Percentiles rank a stretch among this genome's conserved stretches.
These are phyloP conservation scores for Candida saitoana DNA, from an alignment of 805 yeast species.

Conservation along the genomic window DNA sequence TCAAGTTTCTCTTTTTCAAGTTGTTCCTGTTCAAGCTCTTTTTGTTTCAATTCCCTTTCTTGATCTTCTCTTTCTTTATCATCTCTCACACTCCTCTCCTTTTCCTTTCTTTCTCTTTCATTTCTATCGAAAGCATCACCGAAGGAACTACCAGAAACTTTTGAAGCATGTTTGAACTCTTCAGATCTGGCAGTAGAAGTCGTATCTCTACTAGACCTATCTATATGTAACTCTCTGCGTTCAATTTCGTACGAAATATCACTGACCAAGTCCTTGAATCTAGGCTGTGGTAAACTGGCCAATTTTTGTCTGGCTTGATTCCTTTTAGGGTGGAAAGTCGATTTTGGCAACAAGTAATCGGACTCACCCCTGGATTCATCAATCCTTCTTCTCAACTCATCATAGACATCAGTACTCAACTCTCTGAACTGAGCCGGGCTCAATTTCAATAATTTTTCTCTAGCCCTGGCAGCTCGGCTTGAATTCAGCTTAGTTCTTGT, in stretches of 20 bases:
- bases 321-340: slow-evolving; percentile 83
- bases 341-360: slow-evolving; percentile 63
- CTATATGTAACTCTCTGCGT: slow-evolving; percentile 57
- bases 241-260: slow-evolving; percentile 87
- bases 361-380: slow-evolving; percentile 56
- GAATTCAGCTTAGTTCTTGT: slow-evolving; percentile 40
- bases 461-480: slow-evolving; percentile 72
- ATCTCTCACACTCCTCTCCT: background rate
- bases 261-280: slow-evolving; percentile 86
- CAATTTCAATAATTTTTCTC: slow-evolving; percentile 78
- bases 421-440: slow-evolving; percentile 82
- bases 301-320: slow-evolving; percentile 93
- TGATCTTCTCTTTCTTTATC: background rate
- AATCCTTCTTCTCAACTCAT: slow-evolving; percentile 80
- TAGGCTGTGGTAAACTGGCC: slow-evolving; percentile 71
- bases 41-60: background rate
- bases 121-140: background rate
- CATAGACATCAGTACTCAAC: slow-evolving; percentile 89
- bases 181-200: background rate
- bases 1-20: background rate
- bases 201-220: background rate
- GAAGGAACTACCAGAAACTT: background rate
- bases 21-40: background rate
- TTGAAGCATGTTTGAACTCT: background rate
- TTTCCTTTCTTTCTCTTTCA: background rate